Evolutionary conservation across 2,329 filamentous ascomycete species (phyloP).

Genomic region (Epichloe sylvatica): DNA sequence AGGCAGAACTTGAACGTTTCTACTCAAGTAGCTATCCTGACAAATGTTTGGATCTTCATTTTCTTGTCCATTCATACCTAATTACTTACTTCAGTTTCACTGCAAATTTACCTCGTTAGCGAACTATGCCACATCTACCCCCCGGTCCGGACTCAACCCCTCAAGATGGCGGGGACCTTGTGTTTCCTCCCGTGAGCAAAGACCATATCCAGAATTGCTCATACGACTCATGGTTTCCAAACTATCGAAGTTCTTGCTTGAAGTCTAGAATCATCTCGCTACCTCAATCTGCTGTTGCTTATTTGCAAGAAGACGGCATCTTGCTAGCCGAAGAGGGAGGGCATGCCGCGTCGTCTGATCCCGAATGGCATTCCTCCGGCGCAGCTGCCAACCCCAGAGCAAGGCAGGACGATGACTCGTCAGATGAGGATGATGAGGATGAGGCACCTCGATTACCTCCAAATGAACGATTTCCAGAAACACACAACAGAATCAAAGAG

Average conservation of each 20-base stretch:
- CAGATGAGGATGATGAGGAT: conserved; percentile 36
- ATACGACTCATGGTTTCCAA: conserved; percentile 81
- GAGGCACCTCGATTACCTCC: conserved; percentile 27
- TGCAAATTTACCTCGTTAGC: background rate
- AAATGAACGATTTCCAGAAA: conserved; percentile 49
- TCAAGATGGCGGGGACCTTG: conserved; percentile 24
- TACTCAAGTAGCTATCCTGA: background rate
- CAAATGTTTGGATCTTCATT: background rate
- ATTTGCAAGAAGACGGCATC: conserved; percentile 86
- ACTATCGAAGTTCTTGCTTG: conserved; percentile 67
- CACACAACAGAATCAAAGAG: conserved; percentile 63
- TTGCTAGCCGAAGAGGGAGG: conserved; percentile 60
- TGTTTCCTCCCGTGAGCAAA: conserved; percentile 72
- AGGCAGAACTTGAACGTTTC: background rate
- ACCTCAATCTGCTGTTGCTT: conserved; percentile 60
- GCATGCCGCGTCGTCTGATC: conserved; percentile 40
- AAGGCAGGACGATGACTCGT: conserved; percentile 28
- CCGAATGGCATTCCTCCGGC: conserved; percentile 31
- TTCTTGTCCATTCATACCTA: background rate
- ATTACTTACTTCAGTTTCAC: background rate
- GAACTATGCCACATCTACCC: conserved; percentile 23
- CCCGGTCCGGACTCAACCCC: conserved; percentile 5
- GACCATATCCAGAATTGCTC: conserved; percentile 89
- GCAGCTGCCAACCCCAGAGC: conserved; percentile 10
- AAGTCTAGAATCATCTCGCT: conserved; percentile 78